Evolutionary conservation across 306 rosid genomes (phyloP), one percentile per base, ranked within the genome.

Genomic region (Calophaca sinica): DNA sequence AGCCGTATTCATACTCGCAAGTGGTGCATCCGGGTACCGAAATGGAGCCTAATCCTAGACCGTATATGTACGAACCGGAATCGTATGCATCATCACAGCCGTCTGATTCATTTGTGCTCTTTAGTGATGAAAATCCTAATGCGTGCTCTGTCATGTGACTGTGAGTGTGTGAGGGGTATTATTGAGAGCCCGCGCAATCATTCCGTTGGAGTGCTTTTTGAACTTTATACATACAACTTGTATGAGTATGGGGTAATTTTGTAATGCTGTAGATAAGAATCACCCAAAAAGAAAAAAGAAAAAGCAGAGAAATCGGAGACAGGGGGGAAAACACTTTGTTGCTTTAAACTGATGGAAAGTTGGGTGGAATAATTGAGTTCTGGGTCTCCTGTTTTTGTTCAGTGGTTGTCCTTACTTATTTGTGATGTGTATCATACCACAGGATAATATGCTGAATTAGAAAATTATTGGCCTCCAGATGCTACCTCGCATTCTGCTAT

Each of bases 121-220:
- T 94, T 36, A 92, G 97, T 44, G 99, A 94, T 14, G 99, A 94
- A 44, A 92, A 94, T 81, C 93, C 96, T 2, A 90, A 89, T 46
- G 96, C 89, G 31, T 94, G 99, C 81, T 67, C 77, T 0, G 12
- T 87, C 6, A 85, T 94, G 98, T 75, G 50, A 74, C 0, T 46
- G 54, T 42, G 9, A 14, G 11, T 7, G 10, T 51, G 42, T 3
- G 44, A 1, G 44, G 26, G 26, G 26, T 20, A 20, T 20, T 20
- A 1, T 20, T 39, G 44, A 4, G 44, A 4, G 44, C 39, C 74
- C 2, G 35, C 3, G 45, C 39, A 65, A 72, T 55, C 35, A 78
- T 55, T 72, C 41, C 10, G 20, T 65, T 4, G 14, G 12, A 35
- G 77, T 73, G 72, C 77, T 71, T 59, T 32, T 32, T 35, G 9